Evolutionary conservation across 192 early-diverging fungal genomes (phyloP), one percentile per base, ranked within the genome.

Genomic region (Podila epicladia): DNA sequence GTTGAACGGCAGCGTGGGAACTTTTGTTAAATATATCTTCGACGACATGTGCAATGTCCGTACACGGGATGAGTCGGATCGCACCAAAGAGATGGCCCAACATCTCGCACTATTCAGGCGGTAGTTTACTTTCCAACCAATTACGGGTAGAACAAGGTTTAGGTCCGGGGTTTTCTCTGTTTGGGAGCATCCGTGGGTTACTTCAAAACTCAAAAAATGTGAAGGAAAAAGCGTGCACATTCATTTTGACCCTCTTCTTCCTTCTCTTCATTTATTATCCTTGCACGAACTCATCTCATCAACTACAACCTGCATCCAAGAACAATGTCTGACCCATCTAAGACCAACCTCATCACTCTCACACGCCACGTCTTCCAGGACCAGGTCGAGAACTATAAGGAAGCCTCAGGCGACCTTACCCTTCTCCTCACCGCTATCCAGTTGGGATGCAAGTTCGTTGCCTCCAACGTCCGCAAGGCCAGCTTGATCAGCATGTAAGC

Each of bases 381-480:
- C 86, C 98, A 99, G 91, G 94, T 94, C 82, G 77, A 80, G 67
- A 80, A 85, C 68, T 85, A 90, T 77, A 89, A 91, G 72, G 95
- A 96, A 58, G 95, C 97, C 32, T 94, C 93, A 26, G 98, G 98
- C 72, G 98, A 99, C 86, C 91, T 99, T 64, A 94, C 95, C 33
- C 84, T 98, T 28, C 92, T 98, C 20, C 90, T 99, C 67, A 91
- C 89, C 67, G 88, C 97, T 24, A 94, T 99, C 84, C 94, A 95
- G 75, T 88, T 95, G 58, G 95, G 96, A 28, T 97, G 97, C 88
- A 99, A 98, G 85, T 99, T 96, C 85, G 97, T 99, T 65, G 94
- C 96, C 72, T 93, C 97, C 63, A 96, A 96, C 64, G 97, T 99
- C 72, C 91, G 96, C 73, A 97, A 98, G 87, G 97, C 98, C 61